Base-by-base conservation (phyloP, 371 early-diverging fungal species). In the Apophysomyces sp. region DNA sequence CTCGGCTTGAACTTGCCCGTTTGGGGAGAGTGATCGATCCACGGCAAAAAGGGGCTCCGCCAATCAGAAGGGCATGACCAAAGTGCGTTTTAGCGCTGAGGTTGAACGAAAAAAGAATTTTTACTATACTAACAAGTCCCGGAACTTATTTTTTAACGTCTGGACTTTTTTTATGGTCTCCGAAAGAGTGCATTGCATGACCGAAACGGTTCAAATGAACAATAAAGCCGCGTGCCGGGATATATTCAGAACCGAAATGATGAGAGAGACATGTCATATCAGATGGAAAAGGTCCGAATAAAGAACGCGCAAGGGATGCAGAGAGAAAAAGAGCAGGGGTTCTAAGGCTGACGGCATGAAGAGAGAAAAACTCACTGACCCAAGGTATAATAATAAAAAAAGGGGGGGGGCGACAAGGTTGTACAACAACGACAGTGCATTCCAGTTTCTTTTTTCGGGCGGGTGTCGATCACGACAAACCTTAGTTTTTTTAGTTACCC, bases 391-490 rank as follows among this genome's bases (percentile, higher is more conserved):
- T 11, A 18, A 7, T 41, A 4, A 44, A 44, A 21, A 9, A 21
- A 21, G 21, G 21, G n/a, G 49, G 4, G 16, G 8, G n/a, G 24
- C n/a, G 24, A 21, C 8, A 21, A 18, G 24, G 21, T 21, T 5
- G 24, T 21, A 44, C 21, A 44, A 44, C 49, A 21, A 41, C 49
- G 49, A 44, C 49, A 44, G 49, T 44, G 49, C 49, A 44, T 44
- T 44, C 49, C 49, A 44, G 49, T 44, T 44, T 44, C 49, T 44
- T 44, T 44, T 21, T 44, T 44, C 24, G 4, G 44, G 18, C 18
- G 44, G 44, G 49, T 44, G 49, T 44, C 49, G 49, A 44, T 44
- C 49, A 44, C 49, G 49, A 44, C 24, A 44, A 44, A 44, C 37
- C 37, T n/a, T 37, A 34, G n/a, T 37, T n/a, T n/a, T n/a, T n/a